These are phyloP conservation scores for Trebouxia gelatinosa DNA, from an alignment of 163 green algal genomes.

Conservation along the genomic window DNA sequence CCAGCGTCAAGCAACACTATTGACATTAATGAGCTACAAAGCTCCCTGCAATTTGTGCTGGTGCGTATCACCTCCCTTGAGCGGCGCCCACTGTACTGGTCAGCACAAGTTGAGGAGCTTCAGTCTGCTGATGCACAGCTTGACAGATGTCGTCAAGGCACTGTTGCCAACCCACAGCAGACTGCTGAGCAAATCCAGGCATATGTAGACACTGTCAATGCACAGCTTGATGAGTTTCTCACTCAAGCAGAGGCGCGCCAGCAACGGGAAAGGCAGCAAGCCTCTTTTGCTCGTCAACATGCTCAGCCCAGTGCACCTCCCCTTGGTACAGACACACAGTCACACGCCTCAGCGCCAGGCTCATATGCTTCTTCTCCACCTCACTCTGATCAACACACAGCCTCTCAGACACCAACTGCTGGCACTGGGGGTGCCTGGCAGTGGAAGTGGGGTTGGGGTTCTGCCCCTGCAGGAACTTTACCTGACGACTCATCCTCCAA, in stretches of 20 bases:
- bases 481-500: background rate
- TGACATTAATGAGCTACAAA: background rate
- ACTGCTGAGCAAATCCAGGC: background rate
- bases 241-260: conserved; percentile 16
- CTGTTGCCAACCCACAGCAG: background rate
- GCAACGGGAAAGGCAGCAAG: background rate
- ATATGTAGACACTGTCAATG: conserved; percentile 19
- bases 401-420: too few species aligned
- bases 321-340: too few species aligned
- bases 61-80: background rate
- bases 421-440: too few species aligned
- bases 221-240: conserved; percentile 16
- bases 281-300: background rate
- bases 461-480: background rate
- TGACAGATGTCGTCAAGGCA: background rate
- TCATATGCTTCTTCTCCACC: too few species aligned
- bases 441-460: conserved; percentile 19
- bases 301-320: background rate
- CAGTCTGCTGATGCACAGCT: background rate
- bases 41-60: conserved; percentile 17
- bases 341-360: too few species aligned
- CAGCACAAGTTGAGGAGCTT: background rate
- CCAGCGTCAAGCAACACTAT: background rate
- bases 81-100: conserved; percentile 2
- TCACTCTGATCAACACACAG: too few species aligned